Conservation (phyloP, 768 basidiomycete species). For the Leccinellum albellum region DNA sequence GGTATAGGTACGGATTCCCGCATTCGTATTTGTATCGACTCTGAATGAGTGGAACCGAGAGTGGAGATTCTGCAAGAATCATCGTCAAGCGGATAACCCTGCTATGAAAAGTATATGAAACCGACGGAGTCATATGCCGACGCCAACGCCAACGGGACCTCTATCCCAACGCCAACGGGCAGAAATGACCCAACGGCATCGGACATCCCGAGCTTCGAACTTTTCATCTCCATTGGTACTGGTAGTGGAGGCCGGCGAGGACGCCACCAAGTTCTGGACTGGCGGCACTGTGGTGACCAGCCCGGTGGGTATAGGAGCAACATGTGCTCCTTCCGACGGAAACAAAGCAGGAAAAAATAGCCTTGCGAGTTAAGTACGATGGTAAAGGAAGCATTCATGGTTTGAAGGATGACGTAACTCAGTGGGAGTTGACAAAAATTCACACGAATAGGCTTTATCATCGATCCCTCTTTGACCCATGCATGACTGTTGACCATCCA, state of each 20-base stretch:
- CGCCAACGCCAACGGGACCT: neutral
- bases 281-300: neutral
- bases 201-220: no score
- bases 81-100: neutral
- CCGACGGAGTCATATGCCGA: neutral
- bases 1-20: neutral
- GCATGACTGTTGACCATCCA: no score
- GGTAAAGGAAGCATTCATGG: no score
- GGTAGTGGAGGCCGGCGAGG: neutral
- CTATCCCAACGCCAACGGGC: neutral
- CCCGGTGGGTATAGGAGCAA: neutral
- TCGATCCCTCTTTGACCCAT: no score
- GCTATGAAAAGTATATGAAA: neutral
- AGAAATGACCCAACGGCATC: neutral
- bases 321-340: neutral
- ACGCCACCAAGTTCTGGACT: neutral
- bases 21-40: neutral
- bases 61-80: neutral
- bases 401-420: neutral
- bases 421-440: neutral
- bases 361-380: neutral
- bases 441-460: neutral
- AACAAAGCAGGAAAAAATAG: neutral
- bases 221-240: neutral
- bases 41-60: neutral